Percentiles rank a stretch among this genome's conserved stretches.
Conservation (phyloP, 306 rosid species). For the Fragaria nilgerrensis region DNA sequence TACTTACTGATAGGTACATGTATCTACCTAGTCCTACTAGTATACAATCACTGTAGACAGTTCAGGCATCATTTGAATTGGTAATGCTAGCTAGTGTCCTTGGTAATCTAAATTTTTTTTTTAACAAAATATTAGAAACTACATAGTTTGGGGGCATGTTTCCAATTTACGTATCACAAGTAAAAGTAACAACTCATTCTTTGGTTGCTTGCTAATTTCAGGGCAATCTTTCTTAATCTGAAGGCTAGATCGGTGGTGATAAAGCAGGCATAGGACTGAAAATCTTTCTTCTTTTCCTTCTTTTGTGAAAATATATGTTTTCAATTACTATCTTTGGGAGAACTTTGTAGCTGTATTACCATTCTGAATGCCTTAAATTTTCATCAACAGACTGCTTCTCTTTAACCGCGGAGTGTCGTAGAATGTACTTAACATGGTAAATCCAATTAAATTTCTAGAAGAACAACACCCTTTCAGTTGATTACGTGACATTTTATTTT, state of each 20-base stretch:
- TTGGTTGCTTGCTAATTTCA: constrained; percentile 37
- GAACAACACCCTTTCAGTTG: not conserved
- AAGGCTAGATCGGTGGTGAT: constrained; percentile 72
- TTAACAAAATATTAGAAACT: not conserved
- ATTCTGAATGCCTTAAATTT: not conserved
- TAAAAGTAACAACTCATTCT: constrained; percentile 10
- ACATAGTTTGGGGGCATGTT: not conserved
- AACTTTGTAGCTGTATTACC: not conserved
- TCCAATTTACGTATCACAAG: not conserved
- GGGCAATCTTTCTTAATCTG: constrained; percentile 85
- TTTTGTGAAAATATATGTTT: not conserved
- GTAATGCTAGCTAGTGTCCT: not conserved
- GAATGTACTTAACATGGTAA: not conserved
- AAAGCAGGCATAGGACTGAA: constrained; percentile 50
- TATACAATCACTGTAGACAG: not conserved
- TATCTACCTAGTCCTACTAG: not conserved
- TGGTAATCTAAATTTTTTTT: not conserved
- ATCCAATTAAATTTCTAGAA: not conserved
- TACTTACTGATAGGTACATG: not conserved
- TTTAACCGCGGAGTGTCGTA: not conserved
- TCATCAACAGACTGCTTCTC: not conserved
- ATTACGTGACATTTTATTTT: not conserved
- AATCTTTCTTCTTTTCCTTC: not conserved
- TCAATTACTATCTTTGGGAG: not conserved
- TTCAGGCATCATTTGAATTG: not conserved